Percentiles rank a stretch among this genome's conserved stretches.
Evolutionary conservation across 192 early-diverging fungal genomes (phyloP).

Genomic region (Coemansia sp.): DNA sequence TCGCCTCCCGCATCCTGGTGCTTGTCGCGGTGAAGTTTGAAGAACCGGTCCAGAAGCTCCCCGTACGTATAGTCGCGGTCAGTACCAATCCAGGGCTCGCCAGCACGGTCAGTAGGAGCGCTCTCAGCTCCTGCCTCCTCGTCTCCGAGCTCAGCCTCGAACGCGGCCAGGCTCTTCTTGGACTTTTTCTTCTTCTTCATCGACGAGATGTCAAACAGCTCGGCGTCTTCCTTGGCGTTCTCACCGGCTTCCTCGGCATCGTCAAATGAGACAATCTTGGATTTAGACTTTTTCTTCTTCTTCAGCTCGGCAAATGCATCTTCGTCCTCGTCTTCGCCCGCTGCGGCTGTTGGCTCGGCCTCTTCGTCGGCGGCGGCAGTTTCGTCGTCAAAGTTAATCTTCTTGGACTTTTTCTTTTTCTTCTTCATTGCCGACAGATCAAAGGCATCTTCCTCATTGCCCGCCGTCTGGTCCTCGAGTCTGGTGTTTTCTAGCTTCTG

Average conservation of each 20-base stretch:
- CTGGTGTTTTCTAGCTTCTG: conserved; percentile 24
- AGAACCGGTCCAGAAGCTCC: conserved; percentile 91
- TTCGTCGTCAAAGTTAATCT: conserved; percentile 48
- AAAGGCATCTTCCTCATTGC: conserved; percentile 33
- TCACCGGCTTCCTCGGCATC: conserved; percentile 39
- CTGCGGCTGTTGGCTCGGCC: conserved; percentile 10
- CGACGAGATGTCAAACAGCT: conserved; percentile 37
- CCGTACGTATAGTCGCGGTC: conserved; percentile 94
- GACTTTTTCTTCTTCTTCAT: conserved; percentile 69
- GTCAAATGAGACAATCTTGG: conserved; percentile 51
- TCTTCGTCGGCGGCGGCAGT: conserved; percentile 18
- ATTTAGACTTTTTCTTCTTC: conserved; percentile 66
- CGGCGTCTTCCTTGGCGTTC: conserved; percentile 36
- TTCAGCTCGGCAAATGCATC: conserved; percentile 58
- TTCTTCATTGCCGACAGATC: conserved; percentile 27
- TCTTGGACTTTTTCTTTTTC: conserved; percentile 59
- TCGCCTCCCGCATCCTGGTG: conserved; percentile 93
- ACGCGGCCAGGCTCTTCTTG: conserved; percentile 83
- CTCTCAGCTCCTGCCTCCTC: conserved; percentile 59
- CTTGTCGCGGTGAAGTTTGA: conserved; percentile 87
- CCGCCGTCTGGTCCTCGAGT: conserved; percentile 14
- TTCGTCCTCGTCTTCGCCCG: conserved; percentile 20
- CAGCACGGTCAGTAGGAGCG: conserved; percentile 42
- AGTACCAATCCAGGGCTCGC: conserved; percentile 84
- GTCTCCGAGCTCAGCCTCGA: conserved; percentile 75